Base-by-base conservation (phyloP, 1,284 basidiomycete genomes). In the Caloboletus firmus region DNA sequence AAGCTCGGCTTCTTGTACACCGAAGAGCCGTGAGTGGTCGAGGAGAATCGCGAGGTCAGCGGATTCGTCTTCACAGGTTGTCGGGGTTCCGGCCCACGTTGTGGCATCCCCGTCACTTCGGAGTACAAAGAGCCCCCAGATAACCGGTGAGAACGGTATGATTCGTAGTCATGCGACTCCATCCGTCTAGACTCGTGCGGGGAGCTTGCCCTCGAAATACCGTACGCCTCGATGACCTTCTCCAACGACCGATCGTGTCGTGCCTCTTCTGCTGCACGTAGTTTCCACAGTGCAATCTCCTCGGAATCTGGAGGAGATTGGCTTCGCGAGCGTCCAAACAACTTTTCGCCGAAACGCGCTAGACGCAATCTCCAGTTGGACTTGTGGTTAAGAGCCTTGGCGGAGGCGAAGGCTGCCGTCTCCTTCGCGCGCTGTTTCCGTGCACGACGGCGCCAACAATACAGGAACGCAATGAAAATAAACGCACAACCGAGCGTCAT, bases 401-500 rank as follows among this genome's bases (percentile, higher is more conserved):
- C 75, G 3, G 72, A 69, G 1, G 87, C 89, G 67, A 90, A 91
- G 59, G 72, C 73, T 15, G 77, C 79, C 2, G 90, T 93, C 40
- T 74, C 74, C 64, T 85, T 77, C 15, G 79, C 81, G 22, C 89
- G 82, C 64, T 80, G 78, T 63, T 83, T 85, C 67, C 83, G 81
- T 40, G 82, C 82, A 39, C 80, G 81, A 30, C 87, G 78, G 37
- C 90, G 82, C 82, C 84, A 90, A 62, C 77, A 77, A 72, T 82
- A 77, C 52, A 91, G 62, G 58, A 89, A 65, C 39, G 81, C 69
- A 36, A 90, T 55, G 66, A 90, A 87, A 68, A 92, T 85, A 71
- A 89, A 86, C 12, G 85, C 83, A 66, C 87, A 89, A 8, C 89
- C 89, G 31, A 90, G 79, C 0, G 85, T 76, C 86, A 91, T 91